A percentile compares a stretch with the other conserved stretches of the same genome.
Evolutionary conservation across 805 yeast species (phyloP).

Genomic region (Wickerhamiella bombiphila): DNA sequence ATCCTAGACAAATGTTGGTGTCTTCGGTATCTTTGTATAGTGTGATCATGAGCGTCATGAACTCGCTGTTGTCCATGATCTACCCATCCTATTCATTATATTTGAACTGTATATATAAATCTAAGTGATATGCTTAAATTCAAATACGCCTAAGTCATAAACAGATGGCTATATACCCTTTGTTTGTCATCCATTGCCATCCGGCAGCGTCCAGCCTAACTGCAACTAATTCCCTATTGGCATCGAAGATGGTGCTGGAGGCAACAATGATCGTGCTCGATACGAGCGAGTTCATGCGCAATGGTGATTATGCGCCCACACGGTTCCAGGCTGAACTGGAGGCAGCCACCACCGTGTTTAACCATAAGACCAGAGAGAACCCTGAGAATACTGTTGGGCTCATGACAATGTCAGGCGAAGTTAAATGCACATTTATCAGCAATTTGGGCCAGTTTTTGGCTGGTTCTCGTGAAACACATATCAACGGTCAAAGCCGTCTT

Average conservation of each 20-base stretch:
- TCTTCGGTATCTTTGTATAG: too few species aligned
- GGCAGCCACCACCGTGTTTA: slow-evolving; percentile 74
- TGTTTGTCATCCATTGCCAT: too few species aligned
- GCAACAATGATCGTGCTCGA: slow-evolving; percentile 93
- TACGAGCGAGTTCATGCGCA: slow-evolving; percentile 89
- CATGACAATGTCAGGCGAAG: slow-evolving; percentile 79
- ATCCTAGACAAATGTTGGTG: too few species aligned
- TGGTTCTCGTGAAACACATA: slow-evolving; percentile 64
- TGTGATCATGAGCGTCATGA: too few species aligned
- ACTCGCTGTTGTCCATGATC: too few species aligned
- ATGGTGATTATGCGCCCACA: slow-evolving; percentile 82
- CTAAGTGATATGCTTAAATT: too few species aligned
- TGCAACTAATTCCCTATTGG: not conserved
- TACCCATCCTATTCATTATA: too few species aligned
- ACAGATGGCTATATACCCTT: too few species aligned
- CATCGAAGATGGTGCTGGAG: slow-evolving; percentile 62
- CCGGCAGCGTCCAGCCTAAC: not conserved
- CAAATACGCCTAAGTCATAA: too few species aligned
- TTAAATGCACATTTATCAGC: slow-evolving; percentile 73
- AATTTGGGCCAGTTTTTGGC: slow-evolving; percentile 76
- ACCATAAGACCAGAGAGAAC: slow-evolving; percentile 70
- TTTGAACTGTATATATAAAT: too few species aligned
- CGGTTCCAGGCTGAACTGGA: slow-evolving; percentile 88
- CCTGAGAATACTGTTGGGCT: slow-evolving; percentile 93
- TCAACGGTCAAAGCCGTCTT: slow-evolving; percentile 55